Evolutionary conservation across 1,284 basidiomycete species (phyloP).

Genomic region (Tetrapyrgos nigripes): DNA sequence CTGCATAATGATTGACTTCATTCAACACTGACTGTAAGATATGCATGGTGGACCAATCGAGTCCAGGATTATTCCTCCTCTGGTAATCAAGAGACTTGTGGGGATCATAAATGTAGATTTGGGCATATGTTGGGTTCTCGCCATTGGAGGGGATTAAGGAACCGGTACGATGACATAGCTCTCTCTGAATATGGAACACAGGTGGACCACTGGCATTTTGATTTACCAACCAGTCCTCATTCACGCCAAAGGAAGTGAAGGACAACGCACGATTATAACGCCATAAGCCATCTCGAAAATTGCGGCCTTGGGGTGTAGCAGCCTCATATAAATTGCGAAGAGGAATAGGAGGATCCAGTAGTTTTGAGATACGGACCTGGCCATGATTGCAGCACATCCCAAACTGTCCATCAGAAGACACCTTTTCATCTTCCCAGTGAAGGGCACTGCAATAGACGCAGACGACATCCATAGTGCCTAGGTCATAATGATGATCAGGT

Average conservation of each 20-base stretch:
- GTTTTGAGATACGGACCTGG: background rate
- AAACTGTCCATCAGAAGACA: conserved; percentile 1
- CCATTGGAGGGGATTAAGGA: conserved; percentile 28
- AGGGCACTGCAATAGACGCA: background rate
- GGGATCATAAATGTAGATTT: conserved; percentile 43
- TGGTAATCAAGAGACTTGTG: conserved; percentile 21
- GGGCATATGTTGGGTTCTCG: conserved; percentile 31
- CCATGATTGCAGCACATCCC: conserved; percentile 5
- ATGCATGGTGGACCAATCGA: conserved; percentile 28
- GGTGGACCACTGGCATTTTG: conserved; percentile 29
- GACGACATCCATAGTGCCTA: conserved; percentile 21
- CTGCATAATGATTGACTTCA: conserved; percentile 35
- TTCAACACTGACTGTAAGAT: conserved; percentile 33
- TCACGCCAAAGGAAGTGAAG: conserved; percentile 44
- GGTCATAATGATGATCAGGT: background rate
- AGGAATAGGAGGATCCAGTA: background rate
- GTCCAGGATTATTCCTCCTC: conserved; percentile 18
- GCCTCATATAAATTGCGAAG: background rate
- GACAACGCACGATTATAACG: conserved; percentile 44
- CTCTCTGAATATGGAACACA: conserved; percentile 36
- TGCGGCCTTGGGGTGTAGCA: background rate
- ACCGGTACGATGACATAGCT: conserved; percentile 37
- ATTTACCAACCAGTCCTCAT: conserved; percentile 35
- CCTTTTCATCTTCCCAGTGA: conserved; percentile 6
- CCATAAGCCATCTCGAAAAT: conserved; percentile 34